These are phyloP conservation scores for Taiozyma sp. DNA, from an alignment of 1,139 yeast species.

Conservation along the genomic window DNA sequence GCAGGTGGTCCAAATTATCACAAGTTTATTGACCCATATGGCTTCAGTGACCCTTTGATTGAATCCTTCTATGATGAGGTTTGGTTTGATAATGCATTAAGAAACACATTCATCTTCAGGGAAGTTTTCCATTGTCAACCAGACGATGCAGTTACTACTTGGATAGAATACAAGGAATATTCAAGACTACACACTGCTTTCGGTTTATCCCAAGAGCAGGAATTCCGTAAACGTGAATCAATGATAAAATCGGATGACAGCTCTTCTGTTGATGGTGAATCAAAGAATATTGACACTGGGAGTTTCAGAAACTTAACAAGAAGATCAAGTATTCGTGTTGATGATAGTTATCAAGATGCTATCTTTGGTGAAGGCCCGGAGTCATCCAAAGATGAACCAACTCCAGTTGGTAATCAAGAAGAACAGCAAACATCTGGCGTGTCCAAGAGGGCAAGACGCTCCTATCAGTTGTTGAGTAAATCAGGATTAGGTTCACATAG, in stretches of 20 bases:
- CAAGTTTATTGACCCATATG: slow-evolving; percentile 76
- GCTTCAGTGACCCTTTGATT: slow-evolving; percentile 79
- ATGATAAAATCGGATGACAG: slow-evolving; percentile 2
- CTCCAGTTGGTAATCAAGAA: slow-evolving; percentile 6
- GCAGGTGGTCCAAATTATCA: slow-evolving; percentile 19
- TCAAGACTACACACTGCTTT: slow-evolving; percentile 54
- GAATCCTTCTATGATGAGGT: slow-evolving; percentile 76
- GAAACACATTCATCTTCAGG: slow-evolving; percentile 78
- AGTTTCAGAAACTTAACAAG: neutral
- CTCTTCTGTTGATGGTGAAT: neutral
- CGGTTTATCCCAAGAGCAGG: slow-evolving; percentile 40
- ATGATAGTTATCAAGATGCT: slow-evolving; percentile 4
- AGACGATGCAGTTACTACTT: slow-evolving; percentile 77
- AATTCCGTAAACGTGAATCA: slow-evolving; percentile 17
- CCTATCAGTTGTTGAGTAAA: slow-evolving; percentile 34
- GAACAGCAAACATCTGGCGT: neutral
- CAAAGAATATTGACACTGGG: neutral
- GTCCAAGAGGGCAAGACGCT: slow-evolving; percentile 28
- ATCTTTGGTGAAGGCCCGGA: slow-evolving; percentile 3
- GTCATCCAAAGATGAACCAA: slow-evolving; percentile 6
- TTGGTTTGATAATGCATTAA: slow-evolving; percentile 83
- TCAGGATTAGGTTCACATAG: slow-evolving; percentile 38
- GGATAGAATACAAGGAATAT: slow-evolving; percentile 84
- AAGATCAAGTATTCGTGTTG: slow-evolving; percentile 8
- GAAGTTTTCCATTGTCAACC: slow-evolving; percentile 93